A percentile compares a stretch with the other conserved stretches of the same genome.
These are phyloP conservation scores for Plasmodium blacklocki DNA, from an alignment of 169 alveolate species.

Conservation along the genomic window DNA sequence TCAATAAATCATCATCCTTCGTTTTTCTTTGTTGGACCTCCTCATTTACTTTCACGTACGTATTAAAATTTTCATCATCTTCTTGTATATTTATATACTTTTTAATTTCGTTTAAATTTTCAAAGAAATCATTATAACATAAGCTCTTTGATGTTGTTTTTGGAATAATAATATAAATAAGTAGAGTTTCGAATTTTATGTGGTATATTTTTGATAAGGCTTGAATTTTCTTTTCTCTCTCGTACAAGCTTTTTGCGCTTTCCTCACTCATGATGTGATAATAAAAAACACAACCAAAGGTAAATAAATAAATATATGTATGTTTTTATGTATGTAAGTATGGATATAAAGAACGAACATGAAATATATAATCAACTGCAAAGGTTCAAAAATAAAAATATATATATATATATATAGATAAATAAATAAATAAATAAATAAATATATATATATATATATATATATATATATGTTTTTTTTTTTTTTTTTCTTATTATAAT, in stretches of 20 bases:
- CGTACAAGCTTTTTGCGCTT: neutral
- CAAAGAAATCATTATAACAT: slow-evolving; percentile 40
- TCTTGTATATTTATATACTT: slow-evolving; percentile 29
- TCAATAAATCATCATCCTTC: neutral
- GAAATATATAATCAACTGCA: neutral
- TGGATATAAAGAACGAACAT: slow-evolving; percentile 10
- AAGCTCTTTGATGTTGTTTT: slow-evolving; percentile 7
- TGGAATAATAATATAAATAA: slow-evolving; percentile 62
- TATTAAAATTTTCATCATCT: slow-evolving; percentile 5
- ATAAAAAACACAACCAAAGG: neutral
- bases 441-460: neutral
- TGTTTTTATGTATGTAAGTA: neutral
- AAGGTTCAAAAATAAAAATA: slow-evolving; percentile 3
- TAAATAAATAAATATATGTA: too few species aligned
- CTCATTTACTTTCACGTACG: neutral
- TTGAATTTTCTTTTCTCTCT: slow-evolving; percentile 19
- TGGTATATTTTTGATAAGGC: slow-evolving; percentile 32
- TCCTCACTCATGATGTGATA: slow-evolving; percentile 3
- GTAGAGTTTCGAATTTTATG: slow-evolving; percentile 37
- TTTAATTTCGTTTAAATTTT: slow-evolving; percentile 10
- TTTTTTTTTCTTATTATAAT: too few species aligned
- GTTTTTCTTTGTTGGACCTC: neutral
- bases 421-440: neutral
- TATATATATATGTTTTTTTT: neutral
- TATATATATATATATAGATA: neutral